phyloP scores from a whole-genome alignment of 176 grass and related monocot species.

The Dendrocalamus sinicus region DNA sequence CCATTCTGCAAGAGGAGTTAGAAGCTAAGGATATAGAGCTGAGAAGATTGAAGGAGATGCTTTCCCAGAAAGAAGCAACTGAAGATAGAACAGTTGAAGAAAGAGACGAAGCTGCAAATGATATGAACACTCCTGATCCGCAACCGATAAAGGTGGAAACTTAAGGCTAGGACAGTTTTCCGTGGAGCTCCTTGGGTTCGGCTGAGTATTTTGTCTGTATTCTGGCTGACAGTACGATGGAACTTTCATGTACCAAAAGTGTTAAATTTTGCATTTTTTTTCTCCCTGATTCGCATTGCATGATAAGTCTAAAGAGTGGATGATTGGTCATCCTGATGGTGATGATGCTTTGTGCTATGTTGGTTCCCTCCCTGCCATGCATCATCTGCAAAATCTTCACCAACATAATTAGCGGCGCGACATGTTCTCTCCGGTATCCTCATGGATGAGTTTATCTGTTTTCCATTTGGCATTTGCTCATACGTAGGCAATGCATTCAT shows the following conservation, averaged over 20 bases:
- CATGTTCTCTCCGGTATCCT: neutral
- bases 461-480: neutral
- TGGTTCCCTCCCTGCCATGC: neutral
- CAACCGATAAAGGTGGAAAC: conserved; percentile 46
- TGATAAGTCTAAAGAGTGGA: neutral
- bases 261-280: neutral
- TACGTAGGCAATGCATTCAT: neutral
- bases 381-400: neutral
- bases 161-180: neutral
- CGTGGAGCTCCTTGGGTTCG: neutral
- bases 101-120: conserved; percentile 37
- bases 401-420: neutral
- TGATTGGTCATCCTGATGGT: neutral
- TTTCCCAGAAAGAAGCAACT: conserved; percentile 62
- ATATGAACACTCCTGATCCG: conserved; percentile 36
- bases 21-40: conserved; percentile 70
- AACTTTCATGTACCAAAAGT: neutral
- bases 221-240: neutral
- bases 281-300: neutral
- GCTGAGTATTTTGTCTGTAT: neutral
- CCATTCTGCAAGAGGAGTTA: conserved; percentile 82
- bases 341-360: neutral
- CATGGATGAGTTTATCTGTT: neutral
- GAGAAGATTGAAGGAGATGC: conserved; percentile 65
- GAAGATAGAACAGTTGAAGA: conserved; percentile 50